These are phyloP conservation scores for Epichloe uncinata DNA, from an alignment of 2,329 filamentous ascomycete genomes.

Conservation along the genomic window DNA sequence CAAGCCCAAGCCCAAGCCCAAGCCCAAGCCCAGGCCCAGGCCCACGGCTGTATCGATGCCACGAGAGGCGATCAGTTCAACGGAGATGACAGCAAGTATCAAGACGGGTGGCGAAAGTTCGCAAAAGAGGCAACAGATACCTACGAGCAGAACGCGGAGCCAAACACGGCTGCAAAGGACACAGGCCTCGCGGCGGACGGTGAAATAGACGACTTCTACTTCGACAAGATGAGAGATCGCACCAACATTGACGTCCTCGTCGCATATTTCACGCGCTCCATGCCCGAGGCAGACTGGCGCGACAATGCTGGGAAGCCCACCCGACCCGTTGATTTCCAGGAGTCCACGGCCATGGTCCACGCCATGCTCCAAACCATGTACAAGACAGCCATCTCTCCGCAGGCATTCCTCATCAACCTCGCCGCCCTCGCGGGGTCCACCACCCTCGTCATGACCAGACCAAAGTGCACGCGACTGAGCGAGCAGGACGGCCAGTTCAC, in stretches of 20 bases:
- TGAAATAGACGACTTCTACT: slow-evolving; percentile 18
- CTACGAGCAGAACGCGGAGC: slow-evolving; percentile 3
- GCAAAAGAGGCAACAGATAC: slow-evolving; percentile 12
- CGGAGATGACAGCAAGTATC: slow-evolving; percentile 1
- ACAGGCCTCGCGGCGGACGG: slow-evolving; percentile 1
- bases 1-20: neutral
- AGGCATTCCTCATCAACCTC: slow-evolving; percentile 46
- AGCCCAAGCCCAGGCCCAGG: neutral
- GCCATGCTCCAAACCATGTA: slow-evolving; percentile 40
- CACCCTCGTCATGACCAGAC: slow-evolving; percentile 31
- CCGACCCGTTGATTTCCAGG: slow-evolving; percentile 33
- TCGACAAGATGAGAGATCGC: slow-evolving; percentile 27
- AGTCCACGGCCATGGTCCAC: slow-evolving; percentile 40
- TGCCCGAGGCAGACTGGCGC: slow-evolving; percentile 38
- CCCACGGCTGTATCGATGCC: neutral
- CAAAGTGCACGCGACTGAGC: slow-evolving; percentile 30
- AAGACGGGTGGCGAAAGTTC: slow-evolving; percentile 10
- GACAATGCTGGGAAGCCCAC: slow-evolving; percentile 31
- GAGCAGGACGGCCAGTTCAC: slow-evolving; percentile 25
- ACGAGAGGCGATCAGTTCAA: neutral
- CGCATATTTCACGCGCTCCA: slow-evolving; percentile 36
- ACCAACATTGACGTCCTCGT: slow-evolving; percentile 47
- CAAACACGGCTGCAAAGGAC: neutral
- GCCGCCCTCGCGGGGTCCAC: slow-evolving; percentile 42
- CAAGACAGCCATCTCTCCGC: slow-evolving; percentile 34